Conservation (phyloP, 768 basidiomycete genomes). For the Pisolithus marmoratus region DNA sequence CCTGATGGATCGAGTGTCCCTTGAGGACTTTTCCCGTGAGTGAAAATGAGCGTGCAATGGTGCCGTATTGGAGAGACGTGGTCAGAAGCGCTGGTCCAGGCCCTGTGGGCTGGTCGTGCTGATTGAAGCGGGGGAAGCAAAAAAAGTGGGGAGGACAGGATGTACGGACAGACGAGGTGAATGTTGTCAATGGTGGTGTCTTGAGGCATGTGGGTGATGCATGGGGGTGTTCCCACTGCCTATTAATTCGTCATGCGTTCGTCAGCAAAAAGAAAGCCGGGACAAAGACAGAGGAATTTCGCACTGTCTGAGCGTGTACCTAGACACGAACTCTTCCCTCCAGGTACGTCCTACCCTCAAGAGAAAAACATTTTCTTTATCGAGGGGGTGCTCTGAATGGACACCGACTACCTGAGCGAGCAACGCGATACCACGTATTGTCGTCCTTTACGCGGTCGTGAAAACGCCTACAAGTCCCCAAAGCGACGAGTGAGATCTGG, state of each 20-base stretch:
- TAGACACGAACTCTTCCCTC: slow-evolving; percentile 62
- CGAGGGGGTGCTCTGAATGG: slow-evolving; percentile 54
- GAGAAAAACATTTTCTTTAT: slow-evolving; percentile 40
- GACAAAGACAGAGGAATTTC: slow-evolving; percentile 9
- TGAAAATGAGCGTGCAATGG: slow-evolving; percentile 68
- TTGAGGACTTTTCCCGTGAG: slow-evolving; percentile 63
- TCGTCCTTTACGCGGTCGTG: slow-evolving; percentile 69
- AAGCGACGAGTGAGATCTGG: slow-evolving; percentile 50
- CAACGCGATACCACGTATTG: slow-evolving; percentile 75
- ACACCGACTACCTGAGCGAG: slow-evolving; percentile 61
- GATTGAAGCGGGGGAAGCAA: too few species aligned
- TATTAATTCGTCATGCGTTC: slow-evolving; percentile 23
- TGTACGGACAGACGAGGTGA: slow-evolving; percentile 49
- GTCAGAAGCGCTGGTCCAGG: slow-evolving; percentile 42
- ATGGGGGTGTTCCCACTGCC: slow-evolving; percentile 67
- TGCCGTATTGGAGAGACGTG: slow-evolving; percentile 60
- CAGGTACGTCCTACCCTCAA: slow-evolving; percentile 57
- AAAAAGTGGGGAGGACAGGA: too few species aligned
- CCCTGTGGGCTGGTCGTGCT: too few species aligned
- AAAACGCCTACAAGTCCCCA: slow-evolving; percentile 49
- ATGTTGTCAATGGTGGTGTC: slow-evolving; percentile 51
- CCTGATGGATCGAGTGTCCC: slow-evolving; percentile 66
- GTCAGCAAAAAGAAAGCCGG: background rate
- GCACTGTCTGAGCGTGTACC: slow-evolving; percentile 52
- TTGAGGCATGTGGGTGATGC: slow-evolving; percentile 60